These are phyloP conservation scores for Oryza nivara DNA, from an alignment of 176 grass and related monocot species.

Conservation along the genomic window DNA sequence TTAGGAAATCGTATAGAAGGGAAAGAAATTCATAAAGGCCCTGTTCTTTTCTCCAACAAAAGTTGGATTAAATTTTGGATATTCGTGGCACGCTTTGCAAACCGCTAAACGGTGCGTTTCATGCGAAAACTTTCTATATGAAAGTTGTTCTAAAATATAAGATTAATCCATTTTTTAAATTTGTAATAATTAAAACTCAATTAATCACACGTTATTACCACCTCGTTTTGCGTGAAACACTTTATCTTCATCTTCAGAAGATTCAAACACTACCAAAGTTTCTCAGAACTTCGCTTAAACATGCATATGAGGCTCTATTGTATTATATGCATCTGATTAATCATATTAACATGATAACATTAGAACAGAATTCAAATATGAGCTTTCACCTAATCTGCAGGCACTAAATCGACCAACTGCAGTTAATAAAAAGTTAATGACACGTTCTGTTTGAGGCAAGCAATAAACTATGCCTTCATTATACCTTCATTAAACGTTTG, in stretches of 20 bases:
- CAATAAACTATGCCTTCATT: neutral
- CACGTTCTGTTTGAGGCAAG: neutral
- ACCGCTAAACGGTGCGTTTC: too few relatives aligned
- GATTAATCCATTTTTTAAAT: too few relatives aligned
- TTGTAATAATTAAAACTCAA: too few relatives aligned
- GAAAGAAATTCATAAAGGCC: neutral
- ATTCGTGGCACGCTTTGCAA: too few relatives aligned
- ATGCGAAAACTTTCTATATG: too few relatives aligned
- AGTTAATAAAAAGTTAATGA: neutral
- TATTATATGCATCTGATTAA: conserved; percentile 7
- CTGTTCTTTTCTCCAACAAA: too few relatives aligned
- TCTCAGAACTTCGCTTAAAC: neutral
- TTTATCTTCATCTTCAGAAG: too few relatives aligned
- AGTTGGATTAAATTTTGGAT: too few relatives aligned
- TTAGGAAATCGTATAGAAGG: conserved; percentile 18
- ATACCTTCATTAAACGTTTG: neutral
- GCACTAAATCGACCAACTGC: neutral
- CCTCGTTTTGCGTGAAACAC: too few relatives aligned
- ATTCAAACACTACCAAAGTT: neutral
- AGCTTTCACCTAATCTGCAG: conserved; percentile 1
- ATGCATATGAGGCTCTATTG: too few relatives aligned
- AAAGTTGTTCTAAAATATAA: too few relatives aligned
- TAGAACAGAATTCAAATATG: neutral
- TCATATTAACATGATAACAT: conserved; percentile 6
- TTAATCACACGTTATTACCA: too few relatives aligned